Evolutionary conservation across 1,284 basidiomycete genomes (phyloP).

Genomic region (Gastroboletus turbinatus): DNA sequence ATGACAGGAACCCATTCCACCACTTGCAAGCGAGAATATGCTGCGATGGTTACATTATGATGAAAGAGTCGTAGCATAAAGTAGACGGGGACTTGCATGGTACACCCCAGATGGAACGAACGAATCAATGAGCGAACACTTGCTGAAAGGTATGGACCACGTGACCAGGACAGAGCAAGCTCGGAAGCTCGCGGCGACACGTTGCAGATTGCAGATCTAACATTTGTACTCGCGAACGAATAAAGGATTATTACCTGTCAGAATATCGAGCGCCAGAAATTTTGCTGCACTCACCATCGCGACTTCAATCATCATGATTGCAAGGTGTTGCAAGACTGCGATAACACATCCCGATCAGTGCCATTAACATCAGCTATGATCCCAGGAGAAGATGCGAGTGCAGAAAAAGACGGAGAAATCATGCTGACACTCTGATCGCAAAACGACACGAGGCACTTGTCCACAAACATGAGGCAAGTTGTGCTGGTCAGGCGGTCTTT

Average conservation of each 20-base stretch:
- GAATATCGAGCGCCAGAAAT: background rate
- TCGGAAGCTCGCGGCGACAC: constrained; percentile 36
- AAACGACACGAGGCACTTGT: constrained; percentile 3
- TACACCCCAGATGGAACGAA: background rate
- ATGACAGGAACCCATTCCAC: background rate
- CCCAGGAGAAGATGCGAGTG: background rate
- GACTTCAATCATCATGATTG: background rate
- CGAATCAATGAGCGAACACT: background rate
- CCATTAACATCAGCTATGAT: background rate
- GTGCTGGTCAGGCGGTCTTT: background rate
- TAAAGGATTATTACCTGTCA: background rate
- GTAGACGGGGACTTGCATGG: constrained; percentile 14
- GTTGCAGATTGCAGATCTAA: constrained; percentile 19
- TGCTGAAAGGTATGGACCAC: constrained; percentile 16
- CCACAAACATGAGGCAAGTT: constrained; percentile 9
- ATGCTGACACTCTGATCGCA: background rate
- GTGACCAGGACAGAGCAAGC: constrained; percentile 38
- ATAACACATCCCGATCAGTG: background rate
- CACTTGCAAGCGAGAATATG: constrained; percentile 5
- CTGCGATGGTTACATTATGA: constrained; percentile 6
- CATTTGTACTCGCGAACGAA: constrained; percentile 1
- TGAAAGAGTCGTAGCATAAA: constrained; percentile 24
- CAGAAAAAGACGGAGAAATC: background rate
- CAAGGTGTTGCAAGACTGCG: background rate
- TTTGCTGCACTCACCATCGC: background rate